Conservation (phyloP, 345 rosid species). For the Melaleuca alternifolia region DNA sequence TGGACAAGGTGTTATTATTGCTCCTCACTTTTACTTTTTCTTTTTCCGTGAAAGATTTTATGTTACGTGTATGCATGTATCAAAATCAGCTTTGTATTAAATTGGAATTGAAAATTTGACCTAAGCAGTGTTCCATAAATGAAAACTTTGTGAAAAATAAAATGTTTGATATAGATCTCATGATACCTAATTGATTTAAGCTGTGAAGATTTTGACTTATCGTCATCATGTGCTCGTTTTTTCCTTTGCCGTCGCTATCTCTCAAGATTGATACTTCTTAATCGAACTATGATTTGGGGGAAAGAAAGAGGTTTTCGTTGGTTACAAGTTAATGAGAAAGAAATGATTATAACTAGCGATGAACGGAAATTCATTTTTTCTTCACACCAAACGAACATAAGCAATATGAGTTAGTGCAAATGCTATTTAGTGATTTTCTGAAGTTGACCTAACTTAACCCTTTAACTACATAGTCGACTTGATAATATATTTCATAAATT, state of each 20-base stretch:
- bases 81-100: background rate
- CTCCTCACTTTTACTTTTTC: background rate
- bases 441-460: accelerated
- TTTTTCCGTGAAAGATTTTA: background rate
- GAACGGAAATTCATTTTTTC: background rate
- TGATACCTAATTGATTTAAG: background rate
- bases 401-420: background rate
- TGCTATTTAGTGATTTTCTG: no score
- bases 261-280: background rate
- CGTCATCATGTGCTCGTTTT: background rate
- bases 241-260: background rate
- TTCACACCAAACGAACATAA: background rate
- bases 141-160: background rate
- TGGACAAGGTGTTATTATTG: background rate
- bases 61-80: background rate
- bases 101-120: background rate
- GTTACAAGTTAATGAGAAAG: background rate
- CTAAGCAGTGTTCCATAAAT: background rate
- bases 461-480: background rate
- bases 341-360: background rate
- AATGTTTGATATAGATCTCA: background rate
- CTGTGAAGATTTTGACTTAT: background rate
- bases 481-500: background rate
- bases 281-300: background rate
- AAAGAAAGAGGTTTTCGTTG: background rate